Evolutionary conservation across 768 basidiomycete species (phyloP), one percentile per base, ranked within the genome.

Genomic region (Melanogaster broomeanus): DNA sequence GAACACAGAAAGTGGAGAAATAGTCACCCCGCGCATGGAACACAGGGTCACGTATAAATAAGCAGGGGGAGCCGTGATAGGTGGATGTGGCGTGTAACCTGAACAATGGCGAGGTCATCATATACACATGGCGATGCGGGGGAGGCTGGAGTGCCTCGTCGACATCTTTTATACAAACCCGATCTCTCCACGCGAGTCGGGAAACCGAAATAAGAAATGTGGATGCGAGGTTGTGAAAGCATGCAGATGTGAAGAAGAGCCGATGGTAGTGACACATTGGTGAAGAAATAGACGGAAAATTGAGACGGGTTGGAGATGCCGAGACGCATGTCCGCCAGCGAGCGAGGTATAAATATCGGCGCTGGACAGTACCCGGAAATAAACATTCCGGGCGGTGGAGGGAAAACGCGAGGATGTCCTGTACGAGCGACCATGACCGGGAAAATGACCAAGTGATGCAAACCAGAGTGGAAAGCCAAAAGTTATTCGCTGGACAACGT

Each of bases 291-390:
- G 54, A 61, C 44, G 60, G 47, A 60, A 38, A 62, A 60, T 56
- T 47, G 48, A 52, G 60, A 60, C 58, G 58, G 45, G 57, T 53
- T 45, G 49, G 48, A 42, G 57, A 58, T 56, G 60, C 51, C 48
- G 57, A 39, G 61, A 65, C 55, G 58, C 13, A 48, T 49, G 51
- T 34, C 67, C 59, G 57, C 59, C 63, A 69, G 63, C 72, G 61
- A 67, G 67, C 66, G 74, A 74, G 71, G 72, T 69, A 78, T 76
- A 73, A 77, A 77, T 77, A 73, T 71, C 71, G 69, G 64, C 58
- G 68, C 63, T 61, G 60, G 55, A 55, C 49, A 58, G 58, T 25
- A 45, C 71, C 72, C 67, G 64, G 65, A 67, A 57, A 58, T 60
- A 60, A 57, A 42, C 35, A 41, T 30, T 58, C 58, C 62, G 56